Conservation (phyloP, 345 rosid genomes). For the Acer yangbiense region DNA sequence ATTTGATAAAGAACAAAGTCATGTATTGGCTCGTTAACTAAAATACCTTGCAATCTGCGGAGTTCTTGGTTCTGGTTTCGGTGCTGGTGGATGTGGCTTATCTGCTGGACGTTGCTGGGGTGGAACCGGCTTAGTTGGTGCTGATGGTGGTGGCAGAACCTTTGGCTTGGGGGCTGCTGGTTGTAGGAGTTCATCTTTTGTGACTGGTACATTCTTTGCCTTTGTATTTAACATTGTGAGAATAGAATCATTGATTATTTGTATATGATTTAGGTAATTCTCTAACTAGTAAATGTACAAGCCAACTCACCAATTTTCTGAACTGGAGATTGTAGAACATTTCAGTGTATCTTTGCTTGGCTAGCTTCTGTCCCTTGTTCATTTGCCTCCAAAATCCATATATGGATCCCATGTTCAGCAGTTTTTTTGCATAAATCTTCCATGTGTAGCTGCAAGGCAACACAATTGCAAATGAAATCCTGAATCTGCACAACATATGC, state of each 20-base stretch:
- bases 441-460: slow-evolving; percentile 76
- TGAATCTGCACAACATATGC: background rate
- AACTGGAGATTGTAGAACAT: slow-evolving; percentile 71
- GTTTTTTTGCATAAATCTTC: slow-evolving; percentile 73
- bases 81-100: slow-evolving; percentile 9
- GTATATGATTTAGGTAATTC: background rate
- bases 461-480: background rate
- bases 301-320: slow-evolving; percentile 59
- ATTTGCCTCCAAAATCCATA: slow-evolving; percentile 84
- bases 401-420: slow-evolving; percentile 79
- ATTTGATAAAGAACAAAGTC: background rate
- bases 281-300: background rate
- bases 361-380: slow-evolving; percentile 71
- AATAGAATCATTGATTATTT: slow-evolving; percentile 4
- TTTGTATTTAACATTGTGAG: slow-evolving; percentile 25
- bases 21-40: background rate
- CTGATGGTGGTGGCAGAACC: slow-evolving; percentile 13
- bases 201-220: slow-evolving; percentile 61
- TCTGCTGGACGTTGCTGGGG: slow-evolving; percentile 11
- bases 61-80: background rate
- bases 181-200: slow-evolving; percentile 37
- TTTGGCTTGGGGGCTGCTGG: background rate
- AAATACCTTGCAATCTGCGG: slow-evolving; percentile 15
- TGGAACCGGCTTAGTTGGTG: slow-evolving; percentile 22
- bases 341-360: slow-evolving; percentile 75